These are phyloP conservation scores for Lizonia empirigonia DNA, from an alignment of 2,329 filamentous ascomycete species.

Conservation along the genomic window DNA sequence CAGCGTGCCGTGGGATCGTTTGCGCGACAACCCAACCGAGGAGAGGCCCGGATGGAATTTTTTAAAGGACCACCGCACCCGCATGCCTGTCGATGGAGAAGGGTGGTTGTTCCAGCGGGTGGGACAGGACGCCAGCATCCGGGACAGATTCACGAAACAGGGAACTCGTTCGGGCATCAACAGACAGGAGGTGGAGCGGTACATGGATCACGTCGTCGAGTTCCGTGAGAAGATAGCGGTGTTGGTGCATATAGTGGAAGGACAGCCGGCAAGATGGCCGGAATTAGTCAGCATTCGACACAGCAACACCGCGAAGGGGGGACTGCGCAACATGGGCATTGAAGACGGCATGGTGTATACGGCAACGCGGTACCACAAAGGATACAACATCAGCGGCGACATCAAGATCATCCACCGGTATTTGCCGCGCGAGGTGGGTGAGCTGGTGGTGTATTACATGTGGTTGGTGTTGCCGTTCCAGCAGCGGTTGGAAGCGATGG, in stretches of 20 bases:
- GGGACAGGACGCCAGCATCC: neutral
- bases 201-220: neutral
- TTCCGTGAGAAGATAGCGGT: neutral
- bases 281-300: neutral
- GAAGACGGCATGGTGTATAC: no score
- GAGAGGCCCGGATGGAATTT: neutral
- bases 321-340: conserved; percentile 3
- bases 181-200: neutral
- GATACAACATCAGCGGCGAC: no score
- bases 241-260: no score
- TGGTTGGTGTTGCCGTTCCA: no score
- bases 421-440: no score
- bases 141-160: neutral
- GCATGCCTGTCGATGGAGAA: neutral
- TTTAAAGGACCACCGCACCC: neutral
- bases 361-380: no score
- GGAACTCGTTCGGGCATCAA: no score
- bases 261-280: no score
- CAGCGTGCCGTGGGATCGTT: conserved; percentile 2
- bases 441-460: no score
- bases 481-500: no score
- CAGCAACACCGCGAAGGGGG: conserved; percentile 3
- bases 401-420: no score
- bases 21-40: neutral
- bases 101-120: no score